Evolutionary conservation across 2,329 filamentous ascomycete genomes (phyloP).

Genomic region (Stachybotrys chlorohalonatus): DNA sequence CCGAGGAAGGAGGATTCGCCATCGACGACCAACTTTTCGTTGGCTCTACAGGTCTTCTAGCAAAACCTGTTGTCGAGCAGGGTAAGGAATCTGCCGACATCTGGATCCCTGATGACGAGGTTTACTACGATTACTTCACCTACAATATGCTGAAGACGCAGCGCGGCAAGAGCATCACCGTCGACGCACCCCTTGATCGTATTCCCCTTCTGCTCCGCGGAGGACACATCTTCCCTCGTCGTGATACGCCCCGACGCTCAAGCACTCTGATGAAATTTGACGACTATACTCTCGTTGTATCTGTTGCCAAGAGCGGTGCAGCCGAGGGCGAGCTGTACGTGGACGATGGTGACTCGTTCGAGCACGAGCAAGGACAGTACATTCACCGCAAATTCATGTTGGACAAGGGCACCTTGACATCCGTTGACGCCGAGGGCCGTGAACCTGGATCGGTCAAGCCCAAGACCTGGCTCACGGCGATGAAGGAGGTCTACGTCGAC

Average conservation of each 20-base stretch:
- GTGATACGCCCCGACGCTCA: conserved; percentile 79
- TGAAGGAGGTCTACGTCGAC: conserved; percentile 72
- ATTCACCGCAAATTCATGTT: conserved; percentile 78
- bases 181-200: conserved; percentile 73
- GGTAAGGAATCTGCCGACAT: conserved; percentile 65
- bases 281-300: conserved; percentile 82
- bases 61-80: conserved; percentile 79
- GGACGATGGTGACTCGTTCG: conserved; percentile 90
- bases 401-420: conserved; percentile 50
- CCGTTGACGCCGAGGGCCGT: conserved; percentile 54
- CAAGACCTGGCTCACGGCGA: conserved; percentile 68
- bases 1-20: conserved; percentile 76
- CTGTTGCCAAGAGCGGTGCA: conserved; percentile 46
- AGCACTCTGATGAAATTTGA: conserved; percentile 87
- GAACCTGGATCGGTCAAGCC: conserved; percentile 43
- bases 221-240: conserved; percentile 83
- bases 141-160: conserved; percentile 64
- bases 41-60: conserved; percentile 80
- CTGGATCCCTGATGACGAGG: conserved; percentile 80
- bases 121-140: conserved; percentile 94
- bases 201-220: conserved; percentile 89
- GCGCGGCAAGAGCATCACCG: conserved; percentile 58
- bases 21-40: conserved; percentile 93
- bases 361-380: conserved; percentile 76
- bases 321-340: conserved; percentile 80